Conservation (phyloP, 2,329 filamentous ascomycete species). For the Penicillium psychrosexuale region DNA sequence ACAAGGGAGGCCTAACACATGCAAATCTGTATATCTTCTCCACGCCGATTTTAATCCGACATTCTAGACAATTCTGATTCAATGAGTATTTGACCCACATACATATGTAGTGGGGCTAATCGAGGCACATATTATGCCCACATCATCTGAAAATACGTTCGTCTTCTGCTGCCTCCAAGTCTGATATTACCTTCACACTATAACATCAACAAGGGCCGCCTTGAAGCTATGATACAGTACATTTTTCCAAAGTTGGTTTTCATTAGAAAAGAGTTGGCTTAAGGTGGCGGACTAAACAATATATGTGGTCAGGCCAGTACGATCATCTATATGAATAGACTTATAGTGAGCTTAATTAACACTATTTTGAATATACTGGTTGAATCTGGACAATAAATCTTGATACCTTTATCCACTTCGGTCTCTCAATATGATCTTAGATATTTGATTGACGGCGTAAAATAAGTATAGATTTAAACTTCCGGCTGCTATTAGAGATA, state of each 20-base stretch:
- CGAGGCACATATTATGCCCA: neutral
- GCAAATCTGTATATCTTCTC: neutral
- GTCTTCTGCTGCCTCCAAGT: neutral
- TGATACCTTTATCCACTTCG: neutral
- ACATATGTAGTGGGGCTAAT: neutral
- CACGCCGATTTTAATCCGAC: neutral
- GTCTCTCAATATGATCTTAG: neutral
- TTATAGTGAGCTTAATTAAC: neutral
- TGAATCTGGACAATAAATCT: neutral
- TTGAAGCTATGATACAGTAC: neutral
- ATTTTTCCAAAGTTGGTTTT: neutral
- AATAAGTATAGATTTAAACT: too few species aligned
- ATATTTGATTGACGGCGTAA: neutral
- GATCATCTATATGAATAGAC: neutral
- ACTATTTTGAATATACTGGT: neutral
- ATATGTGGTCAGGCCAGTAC: neutral
- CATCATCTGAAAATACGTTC: neutral
- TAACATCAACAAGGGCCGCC: too few species aligned
- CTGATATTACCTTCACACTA: neutral
- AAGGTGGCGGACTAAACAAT: too few species aligned
- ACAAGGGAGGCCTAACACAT: neutral
- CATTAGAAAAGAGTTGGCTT: neutral
- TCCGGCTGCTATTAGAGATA: neutral
- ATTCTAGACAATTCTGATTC: neutral
- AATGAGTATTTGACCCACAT: neutral